Percentiles rank a stretch among this genome's conserved stretches.
Conservation (phyloP, 2,329 filamentous ascomycete genomes). For the Polychaeton citri region DNA sequence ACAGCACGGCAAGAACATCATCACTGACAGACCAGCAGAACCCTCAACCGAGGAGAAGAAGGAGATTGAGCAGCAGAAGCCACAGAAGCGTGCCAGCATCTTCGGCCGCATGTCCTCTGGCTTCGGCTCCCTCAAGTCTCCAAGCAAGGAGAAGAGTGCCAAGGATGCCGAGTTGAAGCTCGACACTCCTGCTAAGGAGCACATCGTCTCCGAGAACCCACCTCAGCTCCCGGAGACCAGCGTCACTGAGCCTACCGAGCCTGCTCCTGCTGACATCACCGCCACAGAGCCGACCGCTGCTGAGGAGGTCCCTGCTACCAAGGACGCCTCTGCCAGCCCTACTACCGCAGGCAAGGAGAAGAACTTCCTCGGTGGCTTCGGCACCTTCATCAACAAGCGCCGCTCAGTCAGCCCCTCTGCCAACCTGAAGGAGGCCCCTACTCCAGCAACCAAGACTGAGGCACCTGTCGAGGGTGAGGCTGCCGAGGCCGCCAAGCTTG, state of each 20-base stretch:
- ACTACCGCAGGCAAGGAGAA: constrained; percentile 18
- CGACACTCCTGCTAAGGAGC: constrained; percentile 36
- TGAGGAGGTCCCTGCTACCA: constrained; percentile 13
- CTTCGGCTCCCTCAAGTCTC: constrained; percentile 44
- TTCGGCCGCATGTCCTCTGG: constrained; percentile 51
- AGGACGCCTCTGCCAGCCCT: constrained; percentile 24
- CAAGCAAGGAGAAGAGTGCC: constrained; percentile 53
- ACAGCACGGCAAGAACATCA: not conserved
- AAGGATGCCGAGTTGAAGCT: constrained; percentile 52
- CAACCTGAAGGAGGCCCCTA: constrained; percentile 22
- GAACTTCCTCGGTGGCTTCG: constrained; percentile 18
- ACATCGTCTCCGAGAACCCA: constrained; percentile 25
- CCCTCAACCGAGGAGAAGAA: constrained; percentile 21
- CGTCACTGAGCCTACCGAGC: constrained; percentile 27
- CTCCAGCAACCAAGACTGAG: constrained; percentile 14
- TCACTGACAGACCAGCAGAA: constrained; percentile 11
- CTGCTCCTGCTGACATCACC: constrained; percentile 19
- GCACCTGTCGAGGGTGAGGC: constrained; percentile 10
- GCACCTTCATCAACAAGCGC: constrained; percentile 18
- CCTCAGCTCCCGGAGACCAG: constrained; percentile 24
- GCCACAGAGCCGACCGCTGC: constrained; percentile 19
- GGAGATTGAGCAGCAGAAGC: constrained; percentile 45
- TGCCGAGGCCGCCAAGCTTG: constrained; percentile 4
- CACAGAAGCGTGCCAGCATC: constrained; percentile 70
- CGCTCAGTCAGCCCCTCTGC: constrained; percentile 24